These are phyloP conservation scores for Rusavskia elegans DNA, from an alignment of 495 filamentous ascomycete genomes.

Conservation along the genomic window DNA sequence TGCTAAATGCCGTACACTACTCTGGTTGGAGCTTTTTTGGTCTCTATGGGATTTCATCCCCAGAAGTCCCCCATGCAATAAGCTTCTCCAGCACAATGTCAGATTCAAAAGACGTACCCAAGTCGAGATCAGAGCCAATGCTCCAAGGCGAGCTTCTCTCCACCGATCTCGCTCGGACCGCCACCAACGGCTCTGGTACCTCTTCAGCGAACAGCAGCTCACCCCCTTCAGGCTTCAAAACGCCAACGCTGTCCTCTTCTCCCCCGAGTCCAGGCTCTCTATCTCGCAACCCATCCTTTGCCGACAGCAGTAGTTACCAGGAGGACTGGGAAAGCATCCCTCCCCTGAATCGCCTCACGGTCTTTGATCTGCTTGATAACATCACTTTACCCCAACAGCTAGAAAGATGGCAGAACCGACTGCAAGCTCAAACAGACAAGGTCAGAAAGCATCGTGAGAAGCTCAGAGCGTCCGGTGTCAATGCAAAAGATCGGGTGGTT, in stretches of 20 bases:
- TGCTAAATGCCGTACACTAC: no score
- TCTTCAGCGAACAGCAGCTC: slow-evolving; percentile 12
- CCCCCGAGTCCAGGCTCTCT: slow-evolving; percentile 31
- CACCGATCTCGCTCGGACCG: slow-evolving; percentile 9
- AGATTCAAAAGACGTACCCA: slow-evolving; percentile 8
- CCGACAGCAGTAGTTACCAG: slow-evolving; percentile 59
- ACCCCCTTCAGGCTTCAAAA: slow-evolving; percentile 5
- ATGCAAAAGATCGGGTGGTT: slow-evolving; percentile 57
- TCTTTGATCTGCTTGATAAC: slow-evolving; percentile 90
- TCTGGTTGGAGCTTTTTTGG: no score
- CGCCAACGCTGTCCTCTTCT: slow-evolving; percentile 20
- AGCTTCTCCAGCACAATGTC: slow-evolving; percentile 12
- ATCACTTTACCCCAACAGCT: slow-evolving; percentile 76
- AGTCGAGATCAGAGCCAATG: slow-evolving; percentile 16
- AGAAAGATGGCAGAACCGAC: slow-evolving; percentile 68
- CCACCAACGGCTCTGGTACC: slow-evolving; percentile 13
- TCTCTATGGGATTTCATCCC: no score
- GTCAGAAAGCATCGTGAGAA: slow-evolving; percentile 70
- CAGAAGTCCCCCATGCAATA: neutral
- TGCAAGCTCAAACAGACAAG: slow-evolving; percentile 69
- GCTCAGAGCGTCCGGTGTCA: slow-evolving; percentile 39
- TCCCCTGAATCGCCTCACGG: slow-evolving; percentile 76
- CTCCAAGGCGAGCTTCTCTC: slow-evolving; percentile 9
- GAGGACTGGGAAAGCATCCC: slow-evolving; percentile 83
- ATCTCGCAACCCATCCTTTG: slow-evolving; percentile 62